These are phyloP conservation scores for Trametes cinnabarina DNA, from an alignment of 768 basidiomycete species.

Conservation along the genomic window DNA sequence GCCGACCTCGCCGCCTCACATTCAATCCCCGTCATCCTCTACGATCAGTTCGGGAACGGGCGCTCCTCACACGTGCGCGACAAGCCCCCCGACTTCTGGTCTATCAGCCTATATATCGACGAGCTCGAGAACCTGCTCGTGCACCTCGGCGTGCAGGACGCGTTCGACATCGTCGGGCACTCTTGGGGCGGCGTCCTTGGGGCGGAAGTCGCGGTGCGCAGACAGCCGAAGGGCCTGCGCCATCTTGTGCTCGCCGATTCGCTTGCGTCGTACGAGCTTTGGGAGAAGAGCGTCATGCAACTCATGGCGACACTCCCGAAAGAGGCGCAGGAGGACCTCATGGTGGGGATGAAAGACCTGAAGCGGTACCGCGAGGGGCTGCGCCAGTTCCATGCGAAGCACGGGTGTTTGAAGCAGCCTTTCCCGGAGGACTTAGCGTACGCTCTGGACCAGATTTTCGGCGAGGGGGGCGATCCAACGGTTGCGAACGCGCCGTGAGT, in stretches of 20 bases:
- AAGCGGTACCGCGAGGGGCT: constrained; percentile 43
- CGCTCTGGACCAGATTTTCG: constrained; percentile 30
- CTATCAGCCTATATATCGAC: constrained; percentile 50
- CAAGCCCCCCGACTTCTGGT: constrained; percentile 41
- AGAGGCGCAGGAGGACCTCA: constrained; percentile 40
- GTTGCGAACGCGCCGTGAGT: constrained; percentile 32
- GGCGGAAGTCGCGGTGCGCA: constrained; percentile 37
- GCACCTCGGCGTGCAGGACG: constrained; percentile 37
- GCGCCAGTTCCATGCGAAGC: constrained; percentile 38
- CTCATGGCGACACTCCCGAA: constrained; percentile 41
- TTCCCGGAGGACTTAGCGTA: constrained; percentile 38
- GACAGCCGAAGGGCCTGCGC: constrained; percentile 39
- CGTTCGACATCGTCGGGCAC: constrained; percentile 52
- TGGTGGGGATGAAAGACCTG: constrained; percentile 38
- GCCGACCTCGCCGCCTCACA: constrained; percentile 34
- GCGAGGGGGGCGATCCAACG: constrained; percentile 43
- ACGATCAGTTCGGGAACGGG: constrained; percentile 51
- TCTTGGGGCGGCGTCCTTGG: constrained; percentile 59
- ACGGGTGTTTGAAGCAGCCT: constrained; percentile 44
- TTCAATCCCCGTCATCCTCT: constrained; percentile 44
- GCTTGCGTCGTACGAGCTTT: constrained; percentile 45
- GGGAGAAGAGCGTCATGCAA: constrained; percentile 38
- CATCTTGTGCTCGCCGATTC: constrained; percentile 45
- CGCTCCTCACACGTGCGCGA: constrained; percentile 42
- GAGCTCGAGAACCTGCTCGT: constrained; percentile 51